phyloP scores from a whole-genome alignment of 345 rosid genomes.

The Pistacia integerrima region DNA sequence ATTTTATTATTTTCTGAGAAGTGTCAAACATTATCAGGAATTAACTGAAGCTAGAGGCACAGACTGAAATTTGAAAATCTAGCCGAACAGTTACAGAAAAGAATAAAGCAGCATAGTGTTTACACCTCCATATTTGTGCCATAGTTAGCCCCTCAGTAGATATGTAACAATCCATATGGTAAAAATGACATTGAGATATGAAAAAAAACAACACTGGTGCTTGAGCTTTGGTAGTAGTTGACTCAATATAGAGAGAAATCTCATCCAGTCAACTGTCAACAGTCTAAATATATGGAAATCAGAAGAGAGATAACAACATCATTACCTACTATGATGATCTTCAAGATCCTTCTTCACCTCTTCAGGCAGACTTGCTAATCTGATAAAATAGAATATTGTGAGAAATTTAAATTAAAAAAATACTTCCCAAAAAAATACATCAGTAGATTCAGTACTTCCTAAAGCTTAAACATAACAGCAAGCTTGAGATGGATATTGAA shows the following conservation, averaged over 20 bases:
- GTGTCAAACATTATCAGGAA: not conserved
- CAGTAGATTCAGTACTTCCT: not conserved
- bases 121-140: not conserved
- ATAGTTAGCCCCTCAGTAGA: not conserved
- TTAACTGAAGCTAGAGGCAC: not conserved
- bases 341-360: slow-evolving; percentile 82
- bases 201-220: not conserved
- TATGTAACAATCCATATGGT: not conserved
- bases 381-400: slow-evolving; percentile 30
- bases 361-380: slow-evolving; percentile 80
- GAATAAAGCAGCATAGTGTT: not conserved
- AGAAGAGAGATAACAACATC: not conserved
- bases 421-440: not conserved
- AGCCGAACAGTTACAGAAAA: not conserved
- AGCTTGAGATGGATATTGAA: not conserved
- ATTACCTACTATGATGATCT: slow-evolving; percentile 82
- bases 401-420: not conserved
- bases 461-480: not conserved
- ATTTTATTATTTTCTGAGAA: not conserved
- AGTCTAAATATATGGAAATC: not conserved
- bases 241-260: not conserved
- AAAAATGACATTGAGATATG: not conserved
- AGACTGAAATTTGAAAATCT: not conserved
- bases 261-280: not conserved
- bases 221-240: not conserved